These are phyloP conservation scores for Claviceps purpurea DNA, from an alignment of 2,329 filamentous ascomycete genomes.

Conservation along the genomic window DNA sequence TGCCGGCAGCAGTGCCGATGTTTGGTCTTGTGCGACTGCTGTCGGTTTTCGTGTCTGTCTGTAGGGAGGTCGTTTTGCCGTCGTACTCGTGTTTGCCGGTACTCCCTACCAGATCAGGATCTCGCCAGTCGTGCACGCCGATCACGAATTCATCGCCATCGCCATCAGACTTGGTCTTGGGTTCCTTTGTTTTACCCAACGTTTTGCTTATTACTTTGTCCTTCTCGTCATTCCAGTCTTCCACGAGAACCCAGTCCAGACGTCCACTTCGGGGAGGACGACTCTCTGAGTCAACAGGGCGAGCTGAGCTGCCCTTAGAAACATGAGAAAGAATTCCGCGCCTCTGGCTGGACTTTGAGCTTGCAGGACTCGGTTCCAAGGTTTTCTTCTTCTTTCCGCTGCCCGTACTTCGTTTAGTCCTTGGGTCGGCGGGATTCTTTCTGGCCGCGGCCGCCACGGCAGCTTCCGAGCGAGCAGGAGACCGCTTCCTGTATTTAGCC, in stretches of 20 bases:
- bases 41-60: conserved; percentile 1
- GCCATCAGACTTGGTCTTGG: conserved; percentile 1
- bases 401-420: conserved; percentile 15
- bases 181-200: conserved; percentile 14
- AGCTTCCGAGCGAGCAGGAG: conserved; percentile 16
- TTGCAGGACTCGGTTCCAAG: conserved; percentile 10
- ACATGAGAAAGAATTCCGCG: background rate
- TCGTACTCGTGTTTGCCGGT: conserved; percentile 1
- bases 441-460: conserved; percentile 14
- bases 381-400: conserved; percentile 11
- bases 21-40: background rate
- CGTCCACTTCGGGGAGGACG: conserved; percentile 61
- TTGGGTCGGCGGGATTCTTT: conserved; percentile 13
- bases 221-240: conserved; percentile 49
- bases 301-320: conserved; percentile 14
- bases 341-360: conserved; percentile 4
- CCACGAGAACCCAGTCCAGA: conserved; percentile 57
- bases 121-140: conserved; percentile 77
- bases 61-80: background rate
- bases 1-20: background rate
- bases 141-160: conserved; percentile 51
- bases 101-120: conserved; percentile 42
- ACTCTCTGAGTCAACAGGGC: conserved; percentile 34
- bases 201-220: conserved; percentile 29
- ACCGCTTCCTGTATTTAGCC: conserved; percentile 18